Percentiles rank a stretch among this genome's conserved stretches.
phyloP scores from a whole-genome alignment of 352 stramenopile species.

The Pythium coloratum region DNA sequence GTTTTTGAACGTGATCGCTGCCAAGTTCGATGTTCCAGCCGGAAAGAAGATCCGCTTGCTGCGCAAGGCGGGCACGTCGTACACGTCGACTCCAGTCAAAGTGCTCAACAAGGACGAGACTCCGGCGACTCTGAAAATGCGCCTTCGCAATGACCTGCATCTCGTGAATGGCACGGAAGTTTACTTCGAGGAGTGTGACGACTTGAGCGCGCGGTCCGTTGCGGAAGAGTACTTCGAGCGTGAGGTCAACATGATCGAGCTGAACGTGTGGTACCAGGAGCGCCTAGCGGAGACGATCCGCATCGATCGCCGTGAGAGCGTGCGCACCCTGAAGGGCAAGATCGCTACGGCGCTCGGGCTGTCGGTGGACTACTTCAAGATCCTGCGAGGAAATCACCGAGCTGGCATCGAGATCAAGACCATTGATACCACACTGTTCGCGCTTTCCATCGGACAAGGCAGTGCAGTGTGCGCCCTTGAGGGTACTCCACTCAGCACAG shows the following conservation, averaged over 20 bases:
- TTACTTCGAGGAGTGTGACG: slow-evolving; percentile 70
- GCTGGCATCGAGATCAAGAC: slow-evolving; percentile 80
- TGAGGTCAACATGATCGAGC: slow-evolving; percentile 74
- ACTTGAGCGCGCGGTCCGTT: slow-evolving; percentile 40
- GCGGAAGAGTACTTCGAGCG: slow-evolving; percentile 71
- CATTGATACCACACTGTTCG: slow-evolving; percentile 72
- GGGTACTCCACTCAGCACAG: slow-evolving; percentile 60
- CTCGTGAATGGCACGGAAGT: slow-evolving; percentile 70
- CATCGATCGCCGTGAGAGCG: slow-evolving; percentile 75
- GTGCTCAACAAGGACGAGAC: slow-evolving; percentile 61
- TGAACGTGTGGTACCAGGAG: slow-evolving; percentile 71
- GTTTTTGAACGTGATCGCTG: slow-evolving; percentile 45
- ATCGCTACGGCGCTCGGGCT: slow-evolving; percentile 54
- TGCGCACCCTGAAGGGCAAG: slow-evolving; percentile 54
- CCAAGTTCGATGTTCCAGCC: slow-evolving; percentile 51
- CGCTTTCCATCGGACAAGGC: slow-evolving; percentile 71
- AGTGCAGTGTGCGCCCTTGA: slow-evolving; percentile 66
- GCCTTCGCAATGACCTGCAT: slow-evolving; percentile 62
- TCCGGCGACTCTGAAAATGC: slow-evolving; percentile 38
- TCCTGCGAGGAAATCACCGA: slow-evolving; percentile 69
- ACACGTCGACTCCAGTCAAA: slow-evolving; percentile 62
- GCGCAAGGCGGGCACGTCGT: slow-evolving; percentile 67
- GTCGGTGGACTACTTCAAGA: slow-evolving; percentile 61
- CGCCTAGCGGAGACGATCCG: slow-evolving; percentile 46
- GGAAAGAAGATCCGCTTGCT: slow-evolving; percentile 55